Conservation (phyloP, 2,329 filamentous ascomycete genomes). For the Aspergillus sp. region DNA sequence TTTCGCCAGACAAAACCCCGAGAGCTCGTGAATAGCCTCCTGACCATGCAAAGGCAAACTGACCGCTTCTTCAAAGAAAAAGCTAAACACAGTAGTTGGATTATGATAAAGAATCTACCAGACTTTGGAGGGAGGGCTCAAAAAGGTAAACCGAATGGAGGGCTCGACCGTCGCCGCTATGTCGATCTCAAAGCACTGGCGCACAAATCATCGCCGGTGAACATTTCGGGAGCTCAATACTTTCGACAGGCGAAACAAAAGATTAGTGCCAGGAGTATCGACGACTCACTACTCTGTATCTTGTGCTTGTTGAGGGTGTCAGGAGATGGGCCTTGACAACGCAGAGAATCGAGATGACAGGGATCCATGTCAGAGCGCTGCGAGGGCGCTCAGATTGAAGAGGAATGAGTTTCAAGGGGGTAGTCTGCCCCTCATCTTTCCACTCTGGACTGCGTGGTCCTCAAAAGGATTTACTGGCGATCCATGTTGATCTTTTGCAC, state of each 20-base stretch:
- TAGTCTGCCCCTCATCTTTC: neutral
- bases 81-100: neutral
- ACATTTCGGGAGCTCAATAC: conserved; percentile 12
- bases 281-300: neutral
- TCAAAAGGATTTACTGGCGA: neutral
- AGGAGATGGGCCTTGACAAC: neutral
- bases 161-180: conserved; percentile 12
- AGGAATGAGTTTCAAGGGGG: conserved; percentile 6
- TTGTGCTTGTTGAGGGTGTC: neutral
- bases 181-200: conserved; percentile 12
- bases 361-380: neutral
- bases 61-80: neutral
- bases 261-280: neutral
- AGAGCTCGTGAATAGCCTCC: neutral
- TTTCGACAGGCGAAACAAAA: neutral
- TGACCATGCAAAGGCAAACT: neutral
- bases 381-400: neutral
- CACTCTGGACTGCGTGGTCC: neutral
- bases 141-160: conserved; percentile 3
- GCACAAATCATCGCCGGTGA: conserved; percentile 13
- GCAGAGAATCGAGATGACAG: neutral
- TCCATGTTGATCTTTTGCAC: neutral
- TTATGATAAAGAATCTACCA: neutral
- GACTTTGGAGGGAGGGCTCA: neutral
- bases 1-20: neutral